These are phyloP conservation scores for Wickerhamomyces ciferrii DNA, from an alignment of 805 yeast species.

Conservation along the genomic window DNA sequence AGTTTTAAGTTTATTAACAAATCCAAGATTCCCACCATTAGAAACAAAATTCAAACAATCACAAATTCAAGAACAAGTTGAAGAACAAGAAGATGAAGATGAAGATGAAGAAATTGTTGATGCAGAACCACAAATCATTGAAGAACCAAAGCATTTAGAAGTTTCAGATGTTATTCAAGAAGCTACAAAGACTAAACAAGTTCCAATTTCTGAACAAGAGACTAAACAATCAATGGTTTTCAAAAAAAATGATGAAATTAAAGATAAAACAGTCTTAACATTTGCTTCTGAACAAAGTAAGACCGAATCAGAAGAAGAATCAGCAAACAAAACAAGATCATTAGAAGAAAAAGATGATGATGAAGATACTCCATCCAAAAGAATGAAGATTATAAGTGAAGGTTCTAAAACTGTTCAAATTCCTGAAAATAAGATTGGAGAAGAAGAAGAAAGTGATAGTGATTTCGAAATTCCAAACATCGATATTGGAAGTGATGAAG, in stretches of 20 bases:
- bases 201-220: constrained; percentile 1
- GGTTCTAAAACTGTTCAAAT: constrained; percentile 7
- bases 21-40: constrained; percentile 67
- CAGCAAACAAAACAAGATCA: constrained; percentile 12
- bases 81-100: constrained; percentile 12
- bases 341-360: constrained; percentile 15
- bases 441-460: constrained; percentile 25
- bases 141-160: constrained; percentile 3
- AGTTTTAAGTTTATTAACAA: constrained; percentile 53
- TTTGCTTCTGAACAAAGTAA: constrained; percentile 11
- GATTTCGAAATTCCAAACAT: constrained; percentile 50
- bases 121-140: constrained; percentile 6
- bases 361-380: constrained; percentile 20
- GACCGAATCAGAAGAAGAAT: neutral
- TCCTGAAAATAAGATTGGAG: constrained; percentile 13
- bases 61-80: constrained; percentile 25
- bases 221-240: constrained; percentile 9
- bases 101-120: constrained; percentile 1
- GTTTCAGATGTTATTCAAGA: constrained; percentile 5
- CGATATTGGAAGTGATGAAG: constrained; percentile 37
- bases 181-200: constrained; percentile 9
- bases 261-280: constrained; percentile 8
- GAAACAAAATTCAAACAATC: constrained; percentile 17
- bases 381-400: constrained; percentile 14
- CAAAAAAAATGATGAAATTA: constrained; percentile 19